phyloP scores from a whole-genome alignment of 352 stramenopile species.

The Phytophthora brassicae region DNA sequence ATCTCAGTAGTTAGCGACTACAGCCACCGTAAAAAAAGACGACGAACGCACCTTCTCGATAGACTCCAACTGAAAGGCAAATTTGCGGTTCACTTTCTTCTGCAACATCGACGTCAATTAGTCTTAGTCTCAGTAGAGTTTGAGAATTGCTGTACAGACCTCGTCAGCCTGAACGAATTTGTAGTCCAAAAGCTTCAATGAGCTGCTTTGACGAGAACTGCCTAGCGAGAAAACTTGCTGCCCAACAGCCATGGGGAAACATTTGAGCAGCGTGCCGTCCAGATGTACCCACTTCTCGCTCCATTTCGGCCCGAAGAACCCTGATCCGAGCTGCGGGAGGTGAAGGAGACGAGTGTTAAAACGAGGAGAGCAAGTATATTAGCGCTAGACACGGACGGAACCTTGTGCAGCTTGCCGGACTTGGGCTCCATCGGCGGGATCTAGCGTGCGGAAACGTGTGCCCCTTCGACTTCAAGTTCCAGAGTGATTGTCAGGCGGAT shows the following conservation, averaged over 20 bases:
- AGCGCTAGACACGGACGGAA: conserved; percentile 7
- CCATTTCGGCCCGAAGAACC: conserved; percentile 73
- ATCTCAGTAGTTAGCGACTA: not conserved
- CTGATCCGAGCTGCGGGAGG: conserved; percentile 41
- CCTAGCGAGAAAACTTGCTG: conserved; percentile 59
- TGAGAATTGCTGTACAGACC: conserved; percentile 16
- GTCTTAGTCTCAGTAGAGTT: not conserved
- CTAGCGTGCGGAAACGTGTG: not conserved
- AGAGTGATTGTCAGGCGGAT: not conserved
- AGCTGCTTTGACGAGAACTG: conserved; percentile 47
- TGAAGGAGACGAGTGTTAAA: not conserved
- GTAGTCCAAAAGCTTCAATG: conserved; percentile 52
- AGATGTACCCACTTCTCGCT: conserved; percentile 82
- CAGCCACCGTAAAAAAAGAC: not conserved
- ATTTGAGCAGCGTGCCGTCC: conserved; percentile 70
- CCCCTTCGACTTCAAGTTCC: conserved; percentile 23
- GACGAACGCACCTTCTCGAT: conserved; percentile 42
- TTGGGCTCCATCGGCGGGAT: conserved; percentile 53
- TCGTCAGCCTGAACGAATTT: conserved; percentile 48
- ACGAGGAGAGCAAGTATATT: not conserved
- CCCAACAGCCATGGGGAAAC: conserved; percentile 70
- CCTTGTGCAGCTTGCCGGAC: conserved; percentile 70
- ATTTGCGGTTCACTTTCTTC: conserved; percentile 65
- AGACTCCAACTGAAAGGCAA: conserved; percentile 59
- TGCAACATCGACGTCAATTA: conserved; percentile 12